phyloP scores from a whole-genome alignment of 495 filamentous ascomycete genomes.

The Trichoderma gamsii region DNA sequence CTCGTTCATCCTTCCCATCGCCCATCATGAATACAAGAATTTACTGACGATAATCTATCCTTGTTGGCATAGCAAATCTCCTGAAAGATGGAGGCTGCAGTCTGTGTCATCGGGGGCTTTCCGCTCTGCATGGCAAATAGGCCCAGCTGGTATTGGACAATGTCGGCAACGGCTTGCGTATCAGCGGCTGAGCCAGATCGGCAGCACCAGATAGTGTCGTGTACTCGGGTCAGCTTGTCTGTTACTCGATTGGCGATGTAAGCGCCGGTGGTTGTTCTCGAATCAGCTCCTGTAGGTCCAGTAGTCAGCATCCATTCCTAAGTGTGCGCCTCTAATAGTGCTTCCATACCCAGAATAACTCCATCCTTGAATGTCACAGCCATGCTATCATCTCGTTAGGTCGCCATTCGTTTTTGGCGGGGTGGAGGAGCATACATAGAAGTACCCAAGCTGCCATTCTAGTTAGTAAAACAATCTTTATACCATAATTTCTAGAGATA shows the following conservation, averaged over 20 bases:
- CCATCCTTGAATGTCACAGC: constrained; percentile 96
- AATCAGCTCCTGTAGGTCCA: constrained; percentile 66
- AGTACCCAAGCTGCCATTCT: constrained; percentile 71
- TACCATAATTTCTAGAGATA: background rate
- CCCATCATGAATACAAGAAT: background rate
- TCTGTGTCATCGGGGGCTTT: constrained; percentile 85
- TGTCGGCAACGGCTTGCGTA: constrained; percentile 95
- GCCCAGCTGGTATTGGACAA: constrained; percentile 91
- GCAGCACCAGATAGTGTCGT: constrained; percentile 99
- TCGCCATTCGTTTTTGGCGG: background rate
- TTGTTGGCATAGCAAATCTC: constrained; percentile 98
- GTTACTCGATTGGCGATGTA: constrained; percentile 99
- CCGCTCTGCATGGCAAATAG: constrained; percentile 85
- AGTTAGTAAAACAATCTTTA: constrained; percentile 27
- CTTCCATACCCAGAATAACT: constrained; percentile 70
- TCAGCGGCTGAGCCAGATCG: constrained; percentile 93
- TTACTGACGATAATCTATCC: constrained; percentile 67
- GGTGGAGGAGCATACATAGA: constrained; percentile 70
- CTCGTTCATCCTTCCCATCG: background rate
- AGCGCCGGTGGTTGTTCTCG: constrained; percentile 94
- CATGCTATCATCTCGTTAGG: constrained; percentile 48
- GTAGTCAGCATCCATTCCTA: background rate
- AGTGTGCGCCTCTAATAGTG: too few relatives aligned
- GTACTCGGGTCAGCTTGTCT: constrained; percentile 96
- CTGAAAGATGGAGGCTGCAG: constrained; percentile 90